These are phyloP conservation scores for Phytophthora chlamydospora DNA, from an alignment of 352 stramenopile genomes.

Conservation along the genomic window DNA sequence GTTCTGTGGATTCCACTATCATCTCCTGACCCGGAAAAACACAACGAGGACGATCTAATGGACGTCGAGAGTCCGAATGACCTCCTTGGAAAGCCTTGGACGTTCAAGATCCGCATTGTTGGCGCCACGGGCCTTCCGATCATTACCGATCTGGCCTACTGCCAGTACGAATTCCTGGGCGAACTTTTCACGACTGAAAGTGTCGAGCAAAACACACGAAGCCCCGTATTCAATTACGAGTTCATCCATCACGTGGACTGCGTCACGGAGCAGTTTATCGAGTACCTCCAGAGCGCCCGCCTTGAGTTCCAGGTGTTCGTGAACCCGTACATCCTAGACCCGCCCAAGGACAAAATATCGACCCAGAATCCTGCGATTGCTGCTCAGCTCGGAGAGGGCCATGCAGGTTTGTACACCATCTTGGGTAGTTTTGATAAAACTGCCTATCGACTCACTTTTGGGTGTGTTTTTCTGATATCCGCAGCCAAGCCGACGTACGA, in stretches of 20 bases:
- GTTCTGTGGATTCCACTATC: slow-evolving; percentile 90
- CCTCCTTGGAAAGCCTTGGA: slow-evolving; percentile 91
- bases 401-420: slow-evolving; percentile 38
- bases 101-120: slow-evolving; percentile 89
- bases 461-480: neutral
- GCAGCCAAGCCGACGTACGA: slow-evolving; percentile 55
- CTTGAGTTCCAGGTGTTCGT: slow-evolving; percentile 91
- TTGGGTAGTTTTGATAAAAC: neutral
- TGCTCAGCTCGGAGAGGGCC: slow-evolving; percentile 57
- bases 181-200: slow-evolving; percentile 93
- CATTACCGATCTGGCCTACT: slow-evolving; percentile 91
- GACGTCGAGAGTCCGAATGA: slow-evolving; percentile 80
- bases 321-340: slow-evolving; percentile 89
- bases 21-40: slow-evolving; percentile 68
- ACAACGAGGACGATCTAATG: slow-evolving; percentile 68
- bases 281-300: slow-evolving; percentile 80
- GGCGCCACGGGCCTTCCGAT: slow-evolving; percentile 84
- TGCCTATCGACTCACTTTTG: neutral
- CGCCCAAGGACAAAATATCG: slow-evolving; percentile 84
- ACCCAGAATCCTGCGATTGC: slow-evolving; percentile 76
- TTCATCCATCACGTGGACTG: slow-evolving; percentile 86
- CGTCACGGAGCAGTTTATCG: slow-evolving; percentile 89
- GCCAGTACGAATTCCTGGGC: slow-evolving; percentile 93
- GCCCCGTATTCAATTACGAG: slow-evolving; percentile 91
- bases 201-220: slow-evolving; percentile 89